Evolutionary conservation across 345 rosid species (phyloP).

Genomic region (Reutealis trisperma): DNA sequence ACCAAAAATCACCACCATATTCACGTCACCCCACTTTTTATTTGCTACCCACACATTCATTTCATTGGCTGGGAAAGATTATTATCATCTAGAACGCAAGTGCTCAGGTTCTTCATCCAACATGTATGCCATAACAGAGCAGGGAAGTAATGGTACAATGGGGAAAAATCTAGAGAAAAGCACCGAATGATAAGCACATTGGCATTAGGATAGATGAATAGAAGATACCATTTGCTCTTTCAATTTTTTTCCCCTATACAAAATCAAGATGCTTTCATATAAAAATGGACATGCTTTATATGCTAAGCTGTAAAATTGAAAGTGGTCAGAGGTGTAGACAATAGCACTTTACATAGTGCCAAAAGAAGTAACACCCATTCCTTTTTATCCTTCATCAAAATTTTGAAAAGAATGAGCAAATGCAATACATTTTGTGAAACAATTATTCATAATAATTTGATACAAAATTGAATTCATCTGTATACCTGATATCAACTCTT

Average conservation of each 20-base stretch:
- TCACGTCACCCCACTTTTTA: too few species aligned
- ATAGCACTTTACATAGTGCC: neutral
- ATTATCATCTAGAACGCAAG: too few species aligned
- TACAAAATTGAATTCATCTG: constrained; percentile 16
- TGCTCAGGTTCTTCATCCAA: too few species aligned
- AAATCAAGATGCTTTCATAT: neutral
- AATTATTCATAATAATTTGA: constrained; percentile 12
- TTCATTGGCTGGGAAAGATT: too few species aligned
- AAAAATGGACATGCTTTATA: neutral
- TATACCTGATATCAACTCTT: constrained; percentile 19
- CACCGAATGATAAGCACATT: too few species aligned
- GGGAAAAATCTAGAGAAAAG: too few species aligned
- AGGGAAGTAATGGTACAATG: too few species aligned
- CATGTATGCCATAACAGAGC: too few species aligned
- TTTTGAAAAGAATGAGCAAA: constrained; percentile 28
- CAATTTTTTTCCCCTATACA: neutral
- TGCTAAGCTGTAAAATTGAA: neutral
- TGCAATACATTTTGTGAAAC: neutral
- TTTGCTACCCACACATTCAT: too few species aligned
- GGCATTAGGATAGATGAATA: too few species aligned
- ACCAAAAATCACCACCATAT: too few species aligned
- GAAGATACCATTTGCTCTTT: neutral
- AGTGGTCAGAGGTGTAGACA: too few species aligned
- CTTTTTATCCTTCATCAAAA: neutral
- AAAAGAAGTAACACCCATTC: neutral